A percentile compares a stretch with the other conserved stretches of the same genome.
These are phyloP conservation scores for Saturnispora galanensis DNA, from an alignment of 805 yeast genomes.

Conservation along the genomic window DNA sequence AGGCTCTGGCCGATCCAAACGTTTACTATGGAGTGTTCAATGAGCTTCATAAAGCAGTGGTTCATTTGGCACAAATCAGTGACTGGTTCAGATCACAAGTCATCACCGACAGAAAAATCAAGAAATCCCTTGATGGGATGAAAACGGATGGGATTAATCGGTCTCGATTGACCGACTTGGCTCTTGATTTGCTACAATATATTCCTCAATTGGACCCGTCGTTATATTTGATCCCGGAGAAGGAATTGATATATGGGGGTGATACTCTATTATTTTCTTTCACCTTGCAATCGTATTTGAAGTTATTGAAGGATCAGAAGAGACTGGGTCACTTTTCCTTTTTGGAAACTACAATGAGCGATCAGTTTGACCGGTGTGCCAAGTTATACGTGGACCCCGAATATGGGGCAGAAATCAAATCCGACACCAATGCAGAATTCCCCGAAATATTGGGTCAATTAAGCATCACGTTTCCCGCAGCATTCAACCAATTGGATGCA, in stretches of 20 bases:
- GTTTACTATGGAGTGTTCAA: constrained; percentile 17
- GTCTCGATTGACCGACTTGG: constrained; percentile 25
- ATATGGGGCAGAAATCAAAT: constrained; percentile 2
- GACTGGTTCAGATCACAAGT: constrained; percentile 25
- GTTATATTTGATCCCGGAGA: constrained; percentile 18
- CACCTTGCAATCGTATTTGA: constrained; percentile 24
- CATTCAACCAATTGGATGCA: constrained; percentile 18
- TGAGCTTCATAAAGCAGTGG: constrained; percentile 18
- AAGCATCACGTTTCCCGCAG: constrained; percentile 8
- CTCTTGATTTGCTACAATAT: constrained; percentile 20
- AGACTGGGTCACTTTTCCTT: constrained; percentile 1
- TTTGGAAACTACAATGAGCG: constrained; percentile 14
- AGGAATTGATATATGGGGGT: constrained; percentile 17
- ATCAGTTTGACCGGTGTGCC: constrained; percentile 18
- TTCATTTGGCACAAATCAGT: constrained; percentile 18
- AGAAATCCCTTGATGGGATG: constrained; percentile 16
- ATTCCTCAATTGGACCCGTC: constrained; percentile 19
- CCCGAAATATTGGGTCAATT: constrained; percentile 9
- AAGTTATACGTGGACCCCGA: constrained; percentile 17
- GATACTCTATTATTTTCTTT: constrained; percentile 26
- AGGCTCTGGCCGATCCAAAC: constrained; percentile 15
- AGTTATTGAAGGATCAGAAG: constrained; percentile 14
- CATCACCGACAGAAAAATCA: constrained; percentile 18
- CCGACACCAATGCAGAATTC: constrained; percentile 4
- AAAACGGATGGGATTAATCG: constrained; percentile 18